phyloP scores from a whole-genome alignment of 2,329 filamentous ascomycete species.

The Microsporum ferrugineum region DNA sequence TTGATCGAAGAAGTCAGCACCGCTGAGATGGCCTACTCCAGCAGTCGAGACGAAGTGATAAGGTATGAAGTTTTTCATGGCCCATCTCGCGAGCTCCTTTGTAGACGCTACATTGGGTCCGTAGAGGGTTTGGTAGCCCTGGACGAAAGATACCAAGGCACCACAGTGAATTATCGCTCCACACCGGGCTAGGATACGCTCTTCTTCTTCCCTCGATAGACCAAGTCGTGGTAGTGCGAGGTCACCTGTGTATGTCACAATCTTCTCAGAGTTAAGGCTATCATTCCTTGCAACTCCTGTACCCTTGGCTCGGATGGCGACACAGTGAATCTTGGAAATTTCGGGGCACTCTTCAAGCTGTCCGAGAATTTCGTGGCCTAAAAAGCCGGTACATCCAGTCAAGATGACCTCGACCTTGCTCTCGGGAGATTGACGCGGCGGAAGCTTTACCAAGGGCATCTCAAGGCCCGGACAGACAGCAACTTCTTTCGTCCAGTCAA shows the following conservation, averaged over 20 bases:
- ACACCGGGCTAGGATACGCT: constrained; percentile 21
- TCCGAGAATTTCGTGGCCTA: constrained; percentile 31
- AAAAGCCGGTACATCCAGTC: constrained; percentile 27
- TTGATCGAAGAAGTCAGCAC: constrained; percentile 12
- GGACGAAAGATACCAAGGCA: constrained; percentile 27
- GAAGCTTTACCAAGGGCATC: not conserved
- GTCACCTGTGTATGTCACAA: constrained; percentile 29
- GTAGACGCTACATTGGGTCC: constrained; percentile 20
- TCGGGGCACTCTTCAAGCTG: constrained; percentile 23
- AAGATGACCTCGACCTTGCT: constrained; percentile 11
- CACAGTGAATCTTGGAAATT: constrained; percentile 34
- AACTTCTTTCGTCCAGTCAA: constrained; percentile 9
- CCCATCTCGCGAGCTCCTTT: constrained; percentile 16
- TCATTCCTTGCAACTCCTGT: not conserved
- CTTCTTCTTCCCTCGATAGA: constrained; percentile 23
- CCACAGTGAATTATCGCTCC: constrained; percentile 46
- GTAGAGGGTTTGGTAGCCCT: constrained; percentile 21
- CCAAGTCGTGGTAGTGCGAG: constrained; percentile 30
- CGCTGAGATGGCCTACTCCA: constrained; percentile 22
- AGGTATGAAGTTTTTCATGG: constrained; percentile 16
- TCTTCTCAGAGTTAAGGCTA: constrained; percentile 17
- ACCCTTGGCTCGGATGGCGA: constrained; percentile 25
- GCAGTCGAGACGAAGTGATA: constrained; percentile 25
- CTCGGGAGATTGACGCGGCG: not conserved
- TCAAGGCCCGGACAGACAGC: not conserved